Evolutionary conservation across 1,284 basidiomycete species (phyloP), one percentile per base, ranked within the genome.

Genomic region (Austroboletus novae-zelandiae): DNA sequence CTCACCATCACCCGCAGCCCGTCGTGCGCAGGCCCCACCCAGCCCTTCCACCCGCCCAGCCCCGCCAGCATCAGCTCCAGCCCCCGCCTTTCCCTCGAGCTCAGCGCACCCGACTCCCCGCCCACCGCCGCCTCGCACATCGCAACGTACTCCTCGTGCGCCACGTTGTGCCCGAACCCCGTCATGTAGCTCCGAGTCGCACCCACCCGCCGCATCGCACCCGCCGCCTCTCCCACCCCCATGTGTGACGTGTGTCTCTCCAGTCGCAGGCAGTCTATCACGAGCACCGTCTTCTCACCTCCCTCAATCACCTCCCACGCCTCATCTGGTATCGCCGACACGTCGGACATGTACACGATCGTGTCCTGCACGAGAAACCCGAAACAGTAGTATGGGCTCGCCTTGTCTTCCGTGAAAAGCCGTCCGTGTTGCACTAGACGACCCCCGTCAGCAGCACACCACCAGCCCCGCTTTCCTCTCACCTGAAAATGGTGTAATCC

Each of bases 281-380:
- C 76, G 50, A 87, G 71, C 9, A 88, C 76, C 13, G 80, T 72
- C 20, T 79, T 71, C 15, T 64, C 56, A n/a, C 60, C 62, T 9
- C 58, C 64, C 46, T 74, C 61, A 20, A 87, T 74, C 39, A 81
- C 56, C 14, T 67, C 53, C 84, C 87, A 89, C 36, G 81, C 76
- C 29, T 81, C 76, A 10, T 86, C 79, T 3, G 90, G 87, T 49
- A 92, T 86, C 59, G 75, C 65, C 5, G 86, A 89, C 34, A 83
- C 85, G 62, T 92, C 90, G 25, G 86, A 86, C 48, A 91, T 74
- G 66, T 91, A 90, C 13, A 81, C 72, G 41, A 91, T 62, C 34
- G 75, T 69, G 39, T 83, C 72, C 55, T 81, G 75, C 29, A 92
- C 76, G 57, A 84, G 75, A 72, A 91, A 92, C n/a, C 85, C 88